phyloP scores from a whole-genome alignment of 352 stramenopile genomes.

The Nothophytophthora sp. region DNA sequence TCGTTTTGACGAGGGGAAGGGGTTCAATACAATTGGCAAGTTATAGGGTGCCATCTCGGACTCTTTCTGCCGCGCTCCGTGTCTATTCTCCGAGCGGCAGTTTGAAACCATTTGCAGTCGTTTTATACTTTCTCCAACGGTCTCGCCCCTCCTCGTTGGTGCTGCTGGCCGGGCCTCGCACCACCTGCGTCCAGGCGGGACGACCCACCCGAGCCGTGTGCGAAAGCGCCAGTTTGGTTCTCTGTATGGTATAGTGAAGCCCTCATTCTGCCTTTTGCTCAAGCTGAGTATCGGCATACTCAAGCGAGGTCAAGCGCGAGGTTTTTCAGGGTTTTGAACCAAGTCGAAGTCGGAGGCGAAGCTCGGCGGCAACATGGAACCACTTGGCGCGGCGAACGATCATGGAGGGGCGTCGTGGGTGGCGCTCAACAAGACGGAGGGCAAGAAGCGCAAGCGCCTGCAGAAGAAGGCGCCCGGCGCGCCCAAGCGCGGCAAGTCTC shows the following conservation, averaged over 20 bases:
- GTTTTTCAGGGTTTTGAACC: conserved; percentile 9
- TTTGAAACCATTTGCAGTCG: too few species aligned
- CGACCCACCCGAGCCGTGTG: conserved; percentile 11
- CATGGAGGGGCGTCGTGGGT: conserved; percentile 65
- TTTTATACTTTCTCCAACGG: conserved; percentile 4
- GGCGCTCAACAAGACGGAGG: conserved; percentile 64
- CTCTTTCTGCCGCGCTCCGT: not conserved
- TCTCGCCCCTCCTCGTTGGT: conserved; percentile 2
- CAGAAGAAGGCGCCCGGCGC: conserved; percentile 90
- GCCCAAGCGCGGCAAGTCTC: conserved; percentile 89
- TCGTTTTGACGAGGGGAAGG: too few species aligned
- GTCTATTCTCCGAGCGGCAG: not conserved
- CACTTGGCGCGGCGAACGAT: conserved; percentile 57
- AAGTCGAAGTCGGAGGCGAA: not conserved
- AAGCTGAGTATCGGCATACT: conserved; percentile 84
- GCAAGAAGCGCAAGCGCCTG: conserved; percentile 89
- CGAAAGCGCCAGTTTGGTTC: conserved; percentile 13
- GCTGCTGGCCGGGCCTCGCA: not conserved
- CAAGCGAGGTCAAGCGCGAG: conserved; percentile 59
- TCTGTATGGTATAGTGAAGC: conserved; percentile 85
- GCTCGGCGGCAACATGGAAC: conserved; percentile 48
- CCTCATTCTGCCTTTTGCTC: conserved; percentile 80
- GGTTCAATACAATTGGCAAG: too few species aligned
- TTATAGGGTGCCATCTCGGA: too few species aligned
- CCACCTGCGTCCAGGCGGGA: conserved; percentile 17